A percentile compares a stretch with the other conserved stretches of the same genome.
phyloP scores from a whole-genome alignment of 2,329 filamentous ascomycete species.

The Colletotrichum lindemuthianum region DNA sequence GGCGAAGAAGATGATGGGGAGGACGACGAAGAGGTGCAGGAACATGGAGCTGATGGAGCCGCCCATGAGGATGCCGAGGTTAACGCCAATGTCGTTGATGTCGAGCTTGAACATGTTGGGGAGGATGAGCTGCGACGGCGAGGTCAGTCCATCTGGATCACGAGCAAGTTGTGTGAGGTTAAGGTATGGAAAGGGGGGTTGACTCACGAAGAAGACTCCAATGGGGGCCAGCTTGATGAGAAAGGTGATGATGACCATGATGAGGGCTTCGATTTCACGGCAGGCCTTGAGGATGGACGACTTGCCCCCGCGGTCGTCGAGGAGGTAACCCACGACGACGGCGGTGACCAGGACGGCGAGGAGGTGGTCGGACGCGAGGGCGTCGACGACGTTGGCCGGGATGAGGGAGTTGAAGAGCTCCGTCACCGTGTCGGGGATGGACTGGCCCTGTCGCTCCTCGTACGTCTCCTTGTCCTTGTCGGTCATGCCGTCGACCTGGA shows the following conservation, averaged over 20 bases:
- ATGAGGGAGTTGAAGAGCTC: constrained; percentile 61
- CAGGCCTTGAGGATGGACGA: constrained; percentile 54
- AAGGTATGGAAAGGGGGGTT: constrained; percentile 37
- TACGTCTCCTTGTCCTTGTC: constrained; percentile 44
- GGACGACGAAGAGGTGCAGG: constrained; percentile 57
- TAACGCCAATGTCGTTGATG: constrained; percentile 57
- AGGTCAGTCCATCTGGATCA: neutral
- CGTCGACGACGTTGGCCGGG: constrained; percentile 57
- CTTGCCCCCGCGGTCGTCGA: constrained; percentile 48
- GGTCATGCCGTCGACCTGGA: constrained; percentile 42
- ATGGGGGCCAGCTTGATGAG: constrained; percentile 61
- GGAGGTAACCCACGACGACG: constrained; percentile 57
- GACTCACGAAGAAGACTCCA: constrained; percentile 58
- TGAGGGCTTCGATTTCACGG: constrained; percentile 58
- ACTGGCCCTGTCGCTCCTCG: constrained; percentile 46
- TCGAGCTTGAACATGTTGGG: constrained; percentile 61
- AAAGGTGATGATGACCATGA: constrained; percentile 56
- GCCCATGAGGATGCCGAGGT: constrained; percentile 61
- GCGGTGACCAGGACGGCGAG: constrained; percentile 58
- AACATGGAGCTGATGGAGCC: constrained; percentile 57
- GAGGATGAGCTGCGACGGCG: constrained; percentile 47
- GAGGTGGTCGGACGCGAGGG: constrained; percentile 57
- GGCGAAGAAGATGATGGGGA: constrained; percentile 54
- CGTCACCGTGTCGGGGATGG: constrained; percentile 55
- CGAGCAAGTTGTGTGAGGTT: no score